Base-by-base conservation (phyloP, 2,329 filamentous ascomycete genomes). In the Xylariaceae sp. region DNA sequence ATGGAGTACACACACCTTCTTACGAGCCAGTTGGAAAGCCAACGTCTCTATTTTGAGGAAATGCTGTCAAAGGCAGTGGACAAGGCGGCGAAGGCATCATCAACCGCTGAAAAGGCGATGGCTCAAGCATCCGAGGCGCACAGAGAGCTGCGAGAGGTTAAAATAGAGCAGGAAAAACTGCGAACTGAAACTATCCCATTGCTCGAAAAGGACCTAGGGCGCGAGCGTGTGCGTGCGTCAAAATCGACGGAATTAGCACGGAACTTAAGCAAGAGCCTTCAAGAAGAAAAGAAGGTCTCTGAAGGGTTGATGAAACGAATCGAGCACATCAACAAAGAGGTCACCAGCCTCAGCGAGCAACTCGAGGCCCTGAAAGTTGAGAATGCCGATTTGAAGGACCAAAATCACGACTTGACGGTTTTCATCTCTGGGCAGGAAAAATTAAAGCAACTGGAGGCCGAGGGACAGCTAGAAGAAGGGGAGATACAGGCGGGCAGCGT, bases 1-100 rank as follows among this genome's bases (percentile, higher is more conserved):
- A 80, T 94, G 61, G 94, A 99, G 72, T 99, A 97, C 70, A 94
- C 92, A 0, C 92, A 96, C 67, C 82, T 99, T 1, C 81, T 99
- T 10, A 95, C 89, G 2, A 92, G 86, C 55, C 94, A 99, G 67
- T 83, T 99, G 2, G 94, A 97, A 68, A 91, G 87, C 41, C 94
- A 99, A 69, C 83, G 94, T 9, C 80, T 88, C 0, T 99, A 97
- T 71, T 99, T 95, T 63, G 92, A 97, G 69, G 92, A 95, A 62
- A 84, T 95, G 69, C 81, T 99, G 49, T 87, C 86, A 65, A 90
- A 95, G 59, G 89, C 90, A 0, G 91, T 87, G 0, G 89, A 95
- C 70, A 97, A 97, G 73, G 92, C 92, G 0, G 80, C 85, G 1
- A 83, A 87, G 65, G 89, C 92, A 0, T 78, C 82, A 0, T 77